Evolutionary conservation across 2,329 filamentous ascomycete genomes (phyloP).

Genomic region (Aulographum hederae): DNA sequence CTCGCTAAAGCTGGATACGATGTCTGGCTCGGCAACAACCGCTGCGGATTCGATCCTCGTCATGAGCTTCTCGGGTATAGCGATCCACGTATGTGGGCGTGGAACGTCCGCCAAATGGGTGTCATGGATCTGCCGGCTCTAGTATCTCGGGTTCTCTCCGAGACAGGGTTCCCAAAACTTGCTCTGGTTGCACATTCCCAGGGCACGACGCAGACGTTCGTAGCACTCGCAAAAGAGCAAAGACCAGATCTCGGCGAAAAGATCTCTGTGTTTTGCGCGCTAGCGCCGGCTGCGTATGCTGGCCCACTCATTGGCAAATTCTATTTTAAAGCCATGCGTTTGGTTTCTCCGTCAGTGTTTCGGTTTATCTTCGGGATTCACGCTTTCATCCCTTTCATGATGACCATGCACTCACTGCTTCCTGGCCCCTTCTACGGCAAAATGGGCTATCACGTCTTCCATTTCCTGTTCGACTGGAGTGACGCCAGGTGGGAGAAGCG

Average conservation of each 20-base stretch:
- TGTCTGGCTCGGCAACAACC: slow-evolving; percentile 89
- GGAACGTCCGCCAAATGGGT: slow-evolving; percentile 92
- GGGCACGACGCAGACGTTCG: slow-evolving; percentile 74
- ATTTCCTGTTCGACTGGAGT: slow-evolving; percentile 76
- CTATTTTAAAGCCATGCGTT: slow-evolving; percentile 81
- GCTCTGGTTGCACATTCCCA: slow-evolving; percentile 78
- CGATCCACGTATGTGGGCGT: slow-evolving; percentile 89
- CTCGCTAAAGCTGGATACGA: slow-evolving; percentile 85
- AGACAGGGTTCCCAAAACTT: slow-evolving; percentile 70
- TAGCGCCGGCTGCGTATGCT: slow-evolving; percentile 81
- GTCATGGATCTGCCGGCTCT: slow-evolving; percentile 74
- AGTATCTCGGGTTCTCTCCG: slow-evolving; percentile 56
- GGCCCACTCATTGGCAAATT: slow-evolving; percentile 71
- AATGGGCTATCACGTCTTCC: slow-evolving; percentile 77
- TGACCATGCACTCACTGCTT: slow-evolving; percentile 55
- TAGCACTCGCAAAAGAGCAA: slow-evolving; percentile 79
- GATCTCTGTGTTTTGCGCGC: slow-evolving; percentile 75
- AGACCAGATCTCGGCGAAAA: slow-evolving; percentile 66
- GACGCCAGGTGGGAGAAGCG: slow-evolving; percentile 71
- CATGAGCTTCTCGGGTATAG: slow-evolving; percentile 51
- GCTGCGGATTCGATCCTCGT: slow-evolving; percentile 66
- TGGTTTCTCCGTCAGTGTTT: slow-evolving; percentile 61
- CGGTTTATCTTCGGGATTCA: slow-evolving; percentile 77
- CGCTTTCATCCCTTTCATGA: slow-evolving; percentile 86
- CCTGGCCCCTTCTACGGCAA: slow-evolving; percentile 54